phyloP scores from a whole-genome alignment of 202 grass and related monocot species.

The Zizania palustris region DNA sequence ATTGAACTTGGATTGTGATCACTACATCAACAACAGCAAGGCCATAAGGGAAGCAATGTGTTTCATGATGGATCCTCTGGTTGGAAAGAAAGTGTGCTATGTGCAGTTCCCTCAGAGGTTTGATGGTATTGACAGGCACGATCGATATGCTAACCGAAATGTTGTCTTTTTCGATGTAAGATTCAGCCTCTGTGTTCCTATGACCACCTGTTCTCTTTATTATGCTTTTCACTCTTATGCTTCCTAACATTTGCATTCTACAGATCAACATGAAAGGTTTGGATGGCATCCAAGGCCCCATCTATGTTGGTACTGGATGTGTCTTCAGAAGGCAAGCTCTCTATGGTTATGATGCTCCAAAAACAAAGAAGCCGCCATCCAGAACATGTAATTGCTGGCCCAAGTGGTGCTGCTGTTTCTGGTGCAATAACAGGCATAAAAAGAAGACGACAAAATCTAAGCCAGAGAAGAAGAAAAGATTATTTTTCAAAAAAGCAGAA shows the following conservation, averaged over 20 bases:
- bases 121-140: constrained; percentile 78
- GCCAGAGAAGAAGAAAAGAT: constrained; percentile 65
- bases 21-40: constrained; percentile 89
- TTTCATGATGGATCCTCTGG: constrained; percentile 90
- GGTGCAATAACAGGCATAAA: constrained; percentile 55
- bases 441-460: constrained; percentile 64
- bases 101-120: constrained; percentile 89
- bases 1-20: constrained; percentile 90
- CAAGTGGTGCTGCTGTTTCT: constrained; percentile 67
- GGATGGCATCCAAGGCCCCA: constrained; percentile 88
- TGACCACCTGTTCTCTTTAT: neutral
- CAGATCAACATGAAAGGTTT: constrained; percentile 93
- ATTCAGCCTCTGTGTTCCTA: constrained; percentile 31
- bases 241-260: constrained; percentile 39
- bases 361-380: constrained; percentile 75
- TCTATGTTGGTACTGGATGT: constrained; percentile 85
- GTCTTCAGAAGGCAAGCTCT: constrained; percentile 73
- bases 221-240: neutral
- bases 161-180: constrained; percentile 91
- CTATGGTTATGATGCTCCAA: constrained; percentile 86
- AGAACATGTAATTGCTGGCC: constrained; percentile 84
- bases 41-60: constrained; percentile 89
- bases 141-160: constrained; percentile 88
- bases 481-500: constrained; percentile 69
- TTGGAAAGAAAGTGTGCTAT: constrained; percentile 78